These are phyloP conservation scores for Pinus albicaulis DNA, from an alignment of 75 land plant genomes.

Conservation along the genomic window DNA sequence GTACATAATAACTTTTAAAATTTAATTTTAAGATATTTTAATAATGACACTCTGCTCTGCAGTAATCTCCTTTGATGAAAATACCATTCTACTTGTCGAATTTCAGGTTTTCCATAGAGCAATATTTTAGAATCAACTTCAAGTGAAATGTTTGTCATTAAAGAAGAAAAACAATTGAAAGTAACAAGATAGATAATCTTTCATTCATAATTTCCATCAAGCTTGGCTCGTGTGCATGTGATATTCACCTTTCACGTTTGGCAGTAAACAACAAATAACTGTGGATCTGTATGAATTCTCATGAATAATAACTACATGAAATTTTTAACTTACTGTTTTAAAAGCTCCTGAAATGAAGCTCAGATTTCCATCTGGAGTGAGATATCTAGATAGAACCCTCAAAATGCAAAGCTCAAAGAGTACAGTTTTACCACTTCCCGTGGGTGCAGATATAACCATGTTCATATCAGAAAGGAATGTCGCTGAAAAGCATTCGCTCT, in stretches of 20 bases:
- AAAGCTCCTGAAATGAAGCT: conserved; percentile 59
- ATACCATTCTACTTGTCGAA: not conserved
- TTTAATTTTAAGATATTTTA: not conserved
- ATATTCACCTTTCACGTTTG: not conserved
- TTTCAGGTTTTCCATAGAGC: not conserved
- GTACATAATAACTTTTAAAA: not conserved
- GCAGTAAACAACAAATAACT: not conserved
- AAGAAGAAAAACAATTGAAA: not conserved
- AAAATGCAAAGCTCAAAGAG: conserved; percentile 97
- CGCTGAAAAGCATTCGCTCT: conserved; percentile 86
- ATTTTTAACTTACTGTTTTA: conserved; percentile 64
- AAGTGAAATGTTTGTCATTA: not conserved
- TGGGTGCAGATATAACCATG: conserved; percentile 96
- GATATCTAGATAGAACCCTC: conserved; percentile 66
- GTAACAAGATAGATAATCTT: not conserved
- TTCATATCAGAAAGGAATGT: conserved; percentile 80
- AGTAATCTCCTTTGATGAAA: conserved; percentile 1
- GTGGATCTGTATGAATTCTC: not conserved
- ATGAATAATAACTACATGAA: not conserved
- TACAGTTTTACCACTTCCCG: conserved; percentile 98
- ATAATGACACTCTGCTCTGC: not conserved
- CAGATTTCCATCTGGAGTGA: conserved; percentile 62
- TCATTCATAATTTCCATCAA: not conserved
- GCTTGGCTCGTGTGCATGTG: not conserved
- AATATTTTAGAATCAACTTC: not conserved